Evolutionary conservation across 1,139 yeast species (phyloP), one percentile per base, ranked within the genome.

Genomic region (Nakaseomyces glabratus): DNA sequence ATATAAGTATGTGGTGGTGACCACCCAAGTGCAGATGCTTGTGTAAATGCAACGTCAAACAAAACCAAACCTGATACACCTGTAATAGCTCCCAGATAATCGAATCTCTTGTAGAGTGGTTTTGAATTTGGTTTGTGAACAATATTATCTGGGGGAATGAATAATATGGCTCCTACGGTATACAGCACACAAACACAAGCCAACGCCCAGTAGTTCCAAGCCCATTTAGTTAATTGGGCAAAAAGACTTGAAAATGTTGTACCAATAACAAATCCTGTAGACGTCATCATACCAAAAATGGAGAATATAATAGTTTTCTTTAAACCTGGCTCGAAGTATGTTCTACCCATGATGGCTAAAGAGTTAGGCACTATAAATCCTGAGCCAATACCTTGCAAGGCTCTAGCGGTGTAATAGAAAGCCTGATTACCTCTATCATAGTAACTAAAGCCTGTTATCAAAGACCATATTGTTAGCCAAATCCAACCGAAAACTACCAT

Each of bases 21-120:
- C 79, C 81, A 75, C 4, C 77, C 80, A 2, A 68, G 71, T 19
- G 64, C 66, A 0, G 82, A 79, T 6, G 76, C 82, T 46, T 76
- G 77, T 45, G 74, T 74, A 67, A 76, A 72, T 1, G 78, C 69
- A 42, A 73, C 66, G 45, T 71, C 70, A 41, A 73, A 61, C 28
- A 73, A 54, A 2, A 73, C 59, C 31, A 74, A 51, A 0, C 76
- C 77, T 10, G 55, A 33, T 2, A 73, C 66, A 6, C 77, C 77
- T 2, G 60, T 42, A 1, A 65, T 20, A 1, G 70, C 61, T 1
- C 80, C 79, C 32, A 50, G 47, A 45, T 60, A 64, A 54, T 76
- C 82, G 49, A 73, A 45, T n/a, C 32, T 17, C 16, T 28, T 12
- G 23, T 29, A 31, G 5, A 18, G 18, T 10, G 29, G 34, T 14